Conservation (phyloP, 139 green algal species). For the Nannochloris sp. region DNA sequence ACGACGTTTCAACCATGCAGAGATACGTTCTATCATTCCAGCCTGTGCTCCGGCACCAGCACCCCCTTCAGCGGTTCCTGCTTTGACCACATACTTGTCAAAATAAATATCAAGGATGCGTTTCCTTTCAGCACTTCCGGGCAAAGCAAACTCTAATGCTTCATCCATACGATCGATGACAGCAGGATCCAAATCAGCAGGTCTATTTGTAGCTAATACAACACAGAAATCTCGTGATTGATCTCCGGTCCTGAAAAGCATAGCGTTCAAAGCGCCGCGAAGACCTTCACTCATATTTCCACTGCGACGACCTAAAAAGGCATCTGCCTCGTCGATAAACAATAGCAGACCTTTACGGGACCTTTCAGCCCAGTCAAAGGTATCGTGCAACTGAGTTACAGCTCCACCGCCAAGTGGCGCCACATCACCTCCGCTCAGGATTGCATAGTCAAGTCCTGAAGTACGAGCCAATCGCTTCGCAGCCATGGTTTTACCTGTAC, state of each 20-base stretch:
- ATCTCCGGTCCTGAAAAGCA: constrained; percentile 79
- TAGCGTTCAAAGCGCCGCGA: constrained; percentile 86
- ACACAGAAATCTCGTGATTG: constrained; percentile 49
- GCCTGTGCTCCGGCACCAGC: constrained; percentile 27
- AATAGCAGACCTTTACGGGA: constrained; percentile 81
- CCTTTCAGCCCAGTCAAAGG: constrained; percentile 96
- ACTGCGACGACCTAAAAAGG: constrained; percentile 83
- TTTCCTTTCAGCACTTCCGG: constrained; percentile 49
- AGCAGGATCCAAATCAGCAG: constrained; percentile 84
- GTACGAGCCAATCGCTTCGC: constrained; percentile 91
- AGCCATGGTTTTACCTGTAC: constrained; percentile 95
- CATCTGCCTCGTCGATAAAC: constrained; percentile 96
- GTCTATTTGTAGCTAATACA: constrained; percentile 90
- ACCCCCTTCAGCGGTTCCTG: constrained; percentile 47
- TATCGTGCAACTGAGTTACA: constrained; percentile 93
- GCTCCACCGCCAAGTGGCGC: constrained; percentile 78
- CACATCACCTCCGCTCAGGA: constrained; percentile 95
- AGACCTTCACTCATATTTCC: constrained; percentile 83
- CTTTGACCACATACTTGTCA: constrained; percentile 74
- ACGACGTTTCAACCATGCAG: background rate
- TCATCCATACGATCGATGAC: constrained; percentile 95
- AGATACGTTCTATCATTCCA: constrained; percentile 13
- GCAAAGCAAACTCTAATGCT: constrained; percentile 85
- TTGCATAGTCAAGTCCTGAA: constrained; percentile 94
- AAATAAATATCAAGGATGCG: constrained; percentile 83